These are phyloP conservation scores for Maudiozyma serrabonitensis DNA, from an alignment of 805 yeast genomes.

Conservation along the genomic window DNA sequence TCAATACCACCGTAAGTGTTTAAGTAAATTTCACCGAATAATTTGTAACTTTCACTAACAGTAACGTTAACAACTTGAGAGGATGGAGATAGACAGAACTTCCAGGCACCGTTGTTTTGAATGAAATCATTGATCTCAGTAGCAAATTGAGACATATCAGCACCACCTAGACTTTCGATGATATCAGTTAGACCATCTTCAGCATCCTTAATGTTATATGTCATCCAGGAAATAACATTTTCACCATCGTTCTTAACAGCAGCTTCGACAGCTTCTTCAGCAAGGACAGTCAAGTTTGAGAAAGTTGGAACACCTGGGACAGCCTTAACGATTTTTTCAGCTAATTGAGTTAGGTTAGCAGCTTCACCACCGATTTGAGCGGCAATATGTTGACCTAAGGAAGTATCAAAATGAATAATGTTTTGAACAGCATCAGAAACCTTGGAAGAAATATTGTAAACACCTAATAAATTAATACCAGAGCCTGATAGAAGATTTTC, in stretches of 20 bases:
- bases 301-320: conserved; percentile 3
- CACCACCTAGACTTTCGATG: background rate
- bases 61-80: conserved; percentile 1
- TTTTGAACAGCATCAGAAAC: background rate
- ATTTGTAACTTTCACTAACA: no score
- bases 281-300: background rate
- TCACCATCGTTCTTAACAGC: background rate
- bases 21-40: conserved; percentile 2
- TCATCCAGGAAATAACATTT: background rate
- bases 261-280: background rate
- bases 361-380: conserved; percentile 1
- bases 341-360: background rate
- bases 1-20: conserved; percentile 2
- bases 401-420: background rate
- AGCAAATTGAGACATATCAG: background rate
- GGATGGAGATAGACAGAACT: conserved; percentile 1
- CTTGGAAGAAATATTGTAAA: background rate
- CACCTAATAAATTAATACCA: conserved; percentile 1
- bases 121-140: conserved; percentile 1
- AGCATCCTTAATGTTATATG: conserved; percentile 1
- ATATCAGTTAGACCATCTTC: background rate
- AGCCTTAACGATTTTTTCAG: background rate
- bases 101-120: conserved; percentile 1
- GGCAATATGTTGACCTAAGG: conserved; percentile 1
- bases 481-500: background rate